A percentile compares a stretch with the other conserved stretches of the same genome.
phyloP scores from a whole-genome alignment of 208 protist genomes.

The Angomonas deanei region DNA sequence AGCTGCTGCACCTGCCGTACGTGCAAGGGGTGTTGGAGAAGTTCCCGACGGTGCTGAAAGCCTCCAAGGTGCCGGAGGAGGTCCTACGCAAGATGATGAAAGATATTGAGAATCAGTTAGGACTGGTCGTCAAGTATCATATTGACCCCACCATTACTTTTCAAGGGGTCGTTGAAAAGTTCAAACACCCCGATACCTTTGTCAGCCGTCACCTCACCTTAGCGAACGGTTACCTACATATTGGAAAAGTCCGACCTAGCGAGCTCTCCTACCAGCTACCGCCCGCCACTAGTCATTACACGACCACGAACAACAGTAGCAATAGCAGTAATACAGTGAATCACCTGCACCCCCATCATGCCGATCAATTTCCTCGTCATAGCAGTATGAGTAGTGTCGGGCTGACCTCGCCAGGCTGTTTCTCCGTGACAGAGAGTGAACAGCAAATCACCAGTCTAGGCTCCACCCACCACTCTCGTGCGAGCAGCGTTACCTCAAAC shows the following conservation, averaged over 20 bases:
- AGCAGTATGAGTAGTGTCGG: too few relatives aligned
- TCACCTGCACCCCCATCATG: too few relatives aligned
- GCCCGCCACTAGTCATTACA: background rate
- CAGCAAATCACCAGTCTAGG: background rate
- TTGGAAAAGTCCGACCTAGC: background rate
- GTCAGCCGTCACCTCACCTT: slow-evolving; percentile 11
- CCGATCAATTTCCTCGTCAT: too few relatives aligned
- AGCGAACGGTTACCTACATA: slow-evolving; percentile 5
- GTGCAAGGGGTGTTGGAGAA: slow-evolving; percentile 9
- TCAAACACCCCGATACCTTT: slow-evolving; percentile 5
- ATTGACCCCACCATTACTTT: slow-evolving; percentile 11
- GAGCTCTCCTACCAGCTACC: background rate
- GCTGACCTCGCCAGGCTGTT: too few relatives aligned
- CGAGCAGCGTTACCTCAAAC: background rate
- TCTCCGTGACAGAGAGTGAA: too few relatives aligned
- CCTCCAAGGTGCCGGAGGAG: slow-evolving; percentile 10
- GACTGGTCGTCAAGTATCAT: background rate
- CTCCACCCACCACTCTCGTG: background rate
- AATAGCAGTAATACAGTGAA: background rate
- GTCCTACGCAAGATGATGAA: slow-evolving; percentile 13
- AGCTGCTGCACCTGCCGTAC: slow-evolving; percentile 25
- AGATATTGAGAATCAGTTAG: slow-evolving; percentile 15
- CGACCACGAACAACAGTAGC: background rate
- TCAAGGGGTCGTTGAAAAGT: slow-evolving; percentile 13
- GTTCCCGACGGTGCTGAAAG: slow-evolving; percentile 22